Evolutionary conservation across 352 stramenopile genomes (phyloP), one percentile per base, ranked within the genome.

Genomic region (Phytophthora megakarya): DNA sequence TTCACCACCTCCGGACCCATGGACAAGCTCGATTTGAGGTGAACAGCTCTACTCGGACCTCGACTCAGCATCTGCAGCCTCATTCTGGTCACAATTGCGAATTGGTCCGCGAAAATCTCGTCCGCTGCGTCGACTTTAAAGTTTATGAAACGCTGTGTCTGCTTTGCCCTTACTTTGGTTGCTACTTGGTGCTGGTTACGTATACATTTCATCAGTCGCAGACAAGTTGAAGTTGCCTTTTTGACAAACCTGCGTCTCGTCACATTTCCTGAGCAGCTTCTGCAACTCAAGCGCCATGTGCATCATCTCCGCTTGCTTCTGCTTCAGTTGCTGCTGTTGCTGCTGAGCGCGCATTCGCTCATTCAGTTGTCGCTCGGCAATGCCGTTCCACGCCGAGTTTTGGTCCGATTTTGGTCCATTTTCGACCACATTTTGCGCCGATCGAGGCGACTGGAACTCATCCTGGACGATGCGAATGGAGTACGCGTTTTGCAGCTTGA

Each of bases 351-450:
- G 56, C 13, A 75, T n/a, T 44, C 63, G 63, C 57, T 72, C 57
- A 35, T 66, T 72, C 11, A 72, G 44, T 38, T 75, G 62, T 7
- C 56, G 62, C 51, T 75, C 67, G 8, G 67, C 62, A 1, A 72
- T 42, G 16, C 26, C 56, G 23, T 68, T 69, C 67, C 67, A 75
- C 8, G 70, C 19, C 13, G 47, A 52, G 13, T 61, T 66, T 56
- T 60, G 52, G 46, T 54, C 35, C n/a, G 7, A 5, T 13, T 19
- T 18, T 19, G 35, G 33, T n/a, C 15, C 13, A n/a, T 18, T 38
- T 26, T 18, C 6, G 38, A 51, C 48, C 58, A 66, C 53, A 46
- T 60, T 66, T 25, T 66, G 48, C 25, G 26, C 21, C 13, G 22
- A 50, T 21, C 18, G 26, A 16, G 18, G 42, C 19, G 53, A 46